Conservation (phyloP, 116 monocot genomes). For the Posidonia oceanica region DNA sequence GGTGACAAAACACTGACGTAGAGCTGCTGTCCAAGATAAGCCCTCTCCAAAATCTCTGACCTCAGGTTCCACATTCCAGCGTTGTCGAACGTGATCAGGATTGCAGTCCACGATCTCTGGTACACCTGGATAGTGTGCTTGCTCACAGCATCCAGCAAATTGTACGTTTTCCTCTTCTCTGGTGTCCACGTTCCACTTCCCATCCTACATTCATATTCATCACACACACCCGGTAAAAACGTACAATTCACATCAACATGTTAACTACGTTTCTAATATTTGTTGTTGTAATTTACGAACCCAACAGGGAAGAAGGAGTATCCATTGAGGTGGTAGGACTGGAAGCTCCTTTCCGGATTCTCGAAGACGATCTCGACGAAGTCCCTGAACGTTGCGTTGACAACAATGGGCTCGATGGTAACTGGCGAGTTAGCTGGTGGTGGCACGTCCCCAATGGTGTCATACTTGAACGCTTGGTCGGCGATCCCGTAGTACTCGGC, state of each 20-base stretch:
- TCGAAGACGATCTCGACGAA: slow-evolving; percentile 69
- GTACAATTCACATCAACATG: no score
- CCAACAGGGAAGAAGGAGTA: slow-evolving; percentile 77
- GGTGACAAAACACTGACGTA: slow-evolving; percentile 65
- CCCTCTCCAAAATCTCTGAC: slow-evolving; percentile 54
- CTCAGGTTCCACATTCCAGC: slow-evolving; percentile 81
- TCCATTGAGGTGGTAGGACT: slow-evolving; percentile 60
- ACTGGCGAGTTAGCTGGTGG: slow-evolving; percentile 11
- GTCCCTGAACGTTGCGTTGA: slow-evolving; percentile 28
- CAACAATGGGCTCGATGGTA: slow-evolving; percentile 27
- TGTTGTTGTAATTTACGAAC: slow-evolving; percentile 16
- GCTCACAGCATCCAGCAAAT: slow-evolving; percentile 66
- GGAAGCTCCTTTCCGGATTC: slow-evolving; percentile 52
- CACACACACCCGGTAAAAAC: no score
- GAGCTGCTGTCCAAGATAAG: slow-evolving; percentile 74
- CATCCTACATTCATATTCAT: slow-evolving; percentile 1
- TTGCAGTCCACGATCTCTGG: slow-evolving; percentile 71
- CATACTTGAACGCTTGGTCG: slow-evolving; percentile 36
- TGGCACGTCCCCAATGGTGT: slow-evolving; percentile 37
- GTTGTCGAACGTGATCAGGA: slow-evolving; percentile 82
- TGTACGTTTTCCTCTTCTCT: slow-evolving; percentile 45
- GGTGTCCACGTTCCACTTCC: slow-evolving; percentile 31
- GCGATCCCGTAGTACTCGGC: slow-evolving; percentile 57
- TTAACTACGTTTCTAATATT: not conserved
- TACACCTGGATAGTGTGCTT: slow-evolving; percentile 76